Conservation (phyloP, 768 basidiomycete genomes). For the Leccinum aurantiacum region DNA sequence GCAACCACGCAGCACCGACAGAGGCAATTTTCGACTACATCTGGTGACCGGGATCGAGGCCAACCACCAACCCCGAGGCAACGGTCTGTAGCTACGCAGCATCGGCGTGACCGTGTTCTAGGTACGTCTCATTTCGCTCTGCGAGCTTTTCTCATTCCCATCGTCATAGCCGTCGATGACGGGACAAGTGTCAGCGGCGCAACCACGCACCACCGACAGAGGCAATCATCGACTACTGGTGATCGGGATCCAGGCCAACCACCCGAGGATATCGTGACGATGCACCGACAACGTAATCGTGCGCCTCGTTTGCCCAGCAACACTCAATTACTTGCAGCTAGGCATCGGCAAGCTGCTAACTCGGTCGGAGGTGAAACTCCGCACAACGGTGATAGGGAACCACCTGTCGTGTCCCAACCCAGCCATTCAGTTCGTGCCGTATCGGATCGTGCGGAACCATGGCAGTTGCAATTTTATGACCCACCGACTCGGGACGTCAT, state of each 20-base stretch:
- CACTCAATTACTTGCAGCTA: background rate
- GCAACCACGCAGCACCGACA: background rate
- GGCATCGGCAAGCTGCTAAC: background rate
- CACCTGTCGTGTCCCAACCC: background rate
- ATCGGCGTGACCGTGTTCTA: background rate
- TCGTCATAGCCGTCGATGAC: no score
- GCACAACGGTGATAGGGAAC: background rate
- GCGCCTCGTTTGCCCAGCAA: slow-evolving; percentile 1
- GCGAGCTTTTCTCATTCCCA: no score
- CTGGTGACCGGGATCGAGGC: background rate
- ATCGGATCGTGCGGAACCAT: background rate
- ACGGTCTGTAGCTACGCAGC: no score
- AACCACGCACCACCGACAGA: background rate
- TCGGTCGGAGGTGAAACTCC: background rate
- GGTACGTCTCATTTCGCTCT: background rate
- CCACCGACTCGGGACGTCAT: background rate
- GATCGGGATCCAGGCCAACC: background rate
- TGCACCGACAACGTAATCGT: background rate
- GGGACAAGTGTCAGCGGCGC: background rate
- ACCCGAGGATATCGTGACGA: background rate
- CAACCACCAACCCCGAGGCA: background rate
- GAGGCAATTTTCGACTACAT: background rate
- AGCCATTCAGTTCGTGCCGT: background rate
- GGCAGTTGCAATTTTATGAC: slow-evolving; percentile 8
- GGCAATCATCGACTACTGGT: background rate